phyloP scores from a whole-genome alignment of 768 basidiomycete genomes.

The Podaxis sp. region DNA sequence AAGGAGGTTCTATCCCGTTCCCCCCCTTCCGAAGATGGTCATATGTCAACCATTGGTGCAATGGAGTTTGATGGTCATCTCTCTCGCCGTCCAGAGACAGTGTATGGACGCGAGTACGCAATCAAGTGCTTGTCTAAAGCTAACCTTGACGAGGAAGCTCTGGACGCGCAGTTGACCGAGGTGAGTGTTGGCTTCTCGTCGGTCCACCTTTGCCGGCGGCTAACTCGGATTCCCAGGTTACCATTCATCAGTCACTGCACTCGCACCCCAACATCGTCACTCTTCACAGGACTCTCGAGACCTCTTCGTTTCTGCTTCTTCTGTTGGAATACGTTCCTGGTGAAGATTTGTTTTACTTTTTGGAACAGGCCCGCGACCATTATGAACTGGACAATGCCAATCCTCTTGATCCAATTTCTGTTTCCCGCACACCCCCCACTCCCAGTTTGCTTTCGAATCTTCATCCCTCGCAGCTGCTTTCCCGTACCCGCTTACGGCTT shows the following conservation, averaged over 20 bases:
- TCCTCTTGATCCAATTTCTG: slow-evolving; percentile 39
- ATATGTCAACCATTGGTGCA: slow-evolving; percentile 54
- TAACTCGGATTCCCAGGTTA: slow-evolving; percentile 54
- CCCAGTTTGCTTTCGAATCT: slow-evolving; percentile 87
- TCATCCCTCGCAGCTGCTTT: slow-evolving; percentile 79
- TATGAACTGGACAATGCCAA: slow-evolving; percentile 52
- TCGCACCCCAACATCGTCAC: slow-evolving; percentile 94
- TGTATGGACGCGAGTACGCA: slow-evolving; percentile 85
- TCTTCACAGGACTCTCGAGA: slow-evolving; percentile 91
- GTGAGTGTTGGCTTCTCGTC: slow-evolving; percentile 35
- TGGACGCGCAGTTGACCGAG: slow-evolving; percentile 90
- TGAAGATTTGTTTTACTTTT: slow-evolving; percentile 97
- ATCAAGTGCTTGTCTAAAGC: slow-evolving; percentile 96
- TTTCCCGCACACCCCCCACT: slow-evolving; percentile 83
- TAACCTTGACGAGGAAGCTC: slow-evolving; percentile 85
- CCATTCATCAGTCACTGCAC: slow-evolving; percentile 90
- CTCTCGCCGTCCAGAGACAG: slow-evolving; percentile 33
- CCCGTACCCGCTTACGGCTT: slow-evolving; percentile 83
- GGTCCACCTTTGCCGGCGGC: slow-evolving; percentile 16
- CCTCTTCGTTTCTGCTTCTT: slow-evolving; percentile 86
- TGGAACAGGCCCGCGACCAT: slow-evolving; percentile 93
- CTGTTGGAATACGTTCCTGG: slow-evolving; percentile 95
- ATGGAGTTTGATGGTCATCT: slow-evolving; percentile 52
- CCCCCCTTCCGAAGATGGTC: slow-evolving; percentile 51
- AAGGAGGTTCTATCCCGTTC: slow-evolving; percentile 62